Conservation (phyloP, 176 grass and related monocot species). For the Rhynchospora pubera region DNA sequence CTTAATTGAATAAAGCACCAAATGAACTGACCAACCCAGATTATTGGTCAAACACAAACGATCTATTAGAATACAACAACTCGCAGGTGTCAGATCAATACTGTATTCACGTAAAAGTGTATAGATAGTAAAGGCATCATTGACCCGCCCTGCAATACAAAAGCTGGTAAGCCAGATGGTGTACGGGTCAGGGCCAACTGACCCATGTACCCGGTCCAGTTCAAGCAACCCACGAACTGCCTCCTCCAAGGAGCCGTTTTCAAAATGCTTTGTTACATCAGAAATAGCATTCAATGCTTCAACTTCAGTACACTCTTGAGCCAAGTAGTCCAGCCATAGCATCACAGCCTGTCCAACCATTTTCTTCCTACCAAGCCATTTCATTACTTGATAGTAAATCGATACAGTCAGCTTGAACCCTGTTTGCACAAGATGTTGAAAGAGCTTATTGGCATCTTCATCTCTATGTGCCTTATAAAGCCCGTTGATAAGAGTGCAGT, state of each 20-base stretch:
- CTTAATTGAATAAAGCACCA: slow-evolving; percentile 74
- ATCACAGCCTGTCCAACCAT: slow-evolving; percentile 48
- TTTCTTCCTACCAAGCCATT: slow-evolving; percentile 58
- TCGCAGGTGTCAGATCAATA: slow-evolving; percentile 61
- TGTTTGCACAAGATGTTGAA: slow-evolving; percentile 46
- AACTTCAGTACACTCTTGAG: slow-evolving; percentile 33
- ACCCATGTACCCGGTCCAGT: slow-evolving; percentile 58
- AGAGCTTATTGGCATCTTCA: slow-evolving; percentile 50
- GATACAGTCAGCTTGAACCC: slow-evolving; percentile 45
- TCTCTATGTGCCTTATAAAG: slow-evolving; percentile 42
- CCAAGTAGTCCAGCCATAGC: slow-evolving; percentile 78
- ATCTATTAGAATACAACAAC: slow-evolving; percentile 60
- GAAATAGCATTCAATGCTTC: slow-evolving; percentile 39
- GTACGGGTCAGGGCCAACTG: slow-evolving; percentile 48
- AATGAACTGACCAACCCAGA: slow-evolving; percentile 50
- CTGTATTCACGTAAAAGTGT: slow-evolving; percentile 47
- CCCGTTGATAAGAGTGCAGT: slow-evolving; percentile 71
- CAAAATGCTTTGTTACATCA: slow-evolving; percentile 32
- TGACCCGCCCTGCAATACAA: slow-evolving; percentile 45
- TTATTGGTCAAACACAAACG: slow-evolving; percentile 51
- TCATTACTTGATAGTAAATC: slow-evolving; percentile 67
- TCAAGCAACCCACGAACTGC: slow-evolving; percentile 61
- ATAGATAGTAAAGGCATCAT: slow-evolving; percentile 64
- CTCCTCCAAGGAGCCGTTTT: slow-evolving; percentile 48
- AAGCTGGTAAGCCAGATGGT: slow-evolving; percentile 86